Evolutionary conservation across 2,329 filamentous ascomycete species (phyloP), one percentile per base, ranked within the genome.

Genomic region (Exophiala bonariae): DNA sequence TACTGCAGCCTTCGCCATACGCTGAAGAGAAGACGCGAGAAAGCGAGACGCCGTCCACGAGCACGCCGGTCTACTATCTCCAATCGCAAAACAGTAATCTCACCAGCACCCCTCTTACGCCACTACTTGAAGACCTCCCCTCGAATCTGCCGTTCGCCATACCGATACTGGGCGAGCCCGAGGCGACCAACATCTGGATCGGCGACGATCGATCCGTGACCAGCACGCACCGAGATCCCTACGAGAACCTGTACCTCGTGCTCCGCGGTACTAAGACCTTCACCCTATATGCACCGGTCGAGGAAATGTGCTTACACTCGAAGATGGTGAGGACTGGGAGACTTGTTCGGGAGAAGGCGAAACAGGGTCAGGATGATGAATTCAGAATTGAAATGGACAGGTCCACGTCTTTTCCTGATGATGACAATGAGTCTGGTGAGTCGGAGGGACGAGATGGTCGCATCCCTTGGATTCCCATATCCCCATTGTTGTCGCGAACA

Each of bases 71-170:
- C 16, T 53, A 55, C 50, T 60, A 60, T 37, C 58, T 60, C 8
- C 58, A 60, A 38, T 60, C 58, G 2, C 58, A 60, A 28, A 56
- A 60, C 47, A 54, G 49, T 36, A 60, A 60, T 35, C 47, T 60
- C 8, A 52, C 46, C 13, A 53, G 38, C 17, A 49, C 58, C 6
- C 31, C 54, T 3, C 41, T 59, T 3, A 47, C 41, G 2, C 26
- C 47, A 9, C 38, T 59, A 6, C 35, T 44, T 14, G 17, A 30
- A 9, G 49, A 55, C 14, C 31, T 60, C 11, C 56, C 56, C 3
- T 18, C 34, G 1, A 48, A 49, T 13, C 51, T 57, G 11, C 44
- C 51, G 10, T 59, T 60, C 30, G 48, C 54, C 8, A 16, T 26
- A 11, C 31, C 41, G 1, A 47, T 54, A 4, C 51, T 59, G 6